These are phyloP conservation scores for Annulohypoxylon maeteangense DNA, from an alignment of 495 filamentous ascomycete genomes.

Conservation along the genomic window DNA sequence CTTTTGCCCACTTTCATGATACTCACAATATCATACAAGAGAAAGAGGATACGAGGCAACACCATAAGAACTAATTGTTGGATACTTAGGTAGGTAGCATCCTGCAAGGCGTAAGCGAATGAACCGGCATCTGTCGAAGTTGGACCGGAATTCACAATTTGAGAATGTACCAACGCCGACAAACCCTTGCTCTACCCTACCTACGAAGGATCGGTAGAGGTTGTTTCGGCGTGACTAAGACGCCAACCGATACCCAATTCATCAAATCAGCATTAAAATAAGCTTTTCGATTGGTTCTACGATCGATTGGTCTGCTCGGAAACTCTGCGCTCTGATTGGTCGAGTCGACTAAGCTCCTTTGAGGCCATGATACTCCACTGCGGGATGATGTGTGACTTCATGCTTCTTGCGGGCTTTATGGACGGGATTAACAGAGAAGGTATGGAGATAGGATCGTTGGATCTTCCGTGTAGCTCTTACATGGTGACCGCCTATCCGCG, in stretches of 20 bases:
- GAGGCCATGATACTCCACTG: not conserved
- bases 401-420: not conserved
- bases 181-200: no score
- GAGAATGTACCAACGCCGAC: no score
- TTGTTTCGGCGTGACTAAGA: constrained; percentile 9
- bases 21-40: not conserved
- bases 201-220: not conserved
- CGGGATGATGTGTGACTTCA: not conserved
- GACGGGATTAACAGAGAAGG: not conserved
- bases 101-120: no score
- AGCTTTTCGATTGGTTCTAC: constrained; percentile 11
- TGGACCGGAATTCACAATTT: no score
- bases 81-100: no score
- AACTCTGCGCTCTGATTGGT: constrained; percentile 35
- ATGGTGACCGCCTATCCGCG: not conserved
- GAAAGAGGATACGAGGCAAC: not conserved
- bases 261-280: not conserved
- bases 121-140: no score
- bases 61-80: no score
- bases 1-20: not conserved
- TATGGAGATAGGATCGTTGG: constrained; percentile 17
- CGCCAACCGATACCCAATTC: constrained; percentile 19
- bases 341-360: not conserved
- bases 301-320: constrained; percentile 37
- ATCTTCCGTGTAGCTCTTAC: not conserved